A percentile compares a stretch with the other conserved stretches of the same genome.
phyloP scores from a whole-genome alignment of 495 filamentous ascomycete genomes.

The Haplographium delicatum region DNA sequence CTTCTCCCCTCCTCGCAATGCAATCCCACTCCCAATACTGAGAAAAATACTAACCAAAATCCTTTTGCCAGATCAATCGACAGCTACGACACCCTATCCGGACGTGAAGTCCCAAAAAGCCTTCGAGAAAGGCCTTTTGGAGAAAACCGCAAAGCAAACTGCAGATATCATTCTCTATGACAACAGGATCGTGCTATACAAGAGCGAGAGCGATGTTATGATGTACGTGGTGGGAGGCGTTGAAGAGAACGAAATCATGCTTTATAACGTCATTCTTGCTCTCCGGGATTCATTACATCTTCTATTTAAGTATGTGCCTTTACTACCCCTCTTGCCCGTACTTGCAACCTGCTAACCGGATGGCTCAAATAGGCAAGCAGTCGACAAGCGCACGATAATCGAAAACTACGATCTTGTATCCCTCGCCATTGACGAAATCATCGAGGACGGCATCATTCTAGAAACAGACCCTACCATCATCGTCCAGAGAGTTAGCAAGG shows the following conservation, averaged over 20 bases:
- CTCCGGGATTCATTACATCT: conserved; percentile 85
- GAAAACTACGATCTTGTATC: conserved; percentile 96
- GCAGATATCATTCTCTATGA: conserved; percentile 97
- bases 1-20: conserved; percentile 2
- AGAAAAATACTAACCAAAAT: neutral
- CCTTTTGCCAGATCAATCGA: conserved; percentile 2
- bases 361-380: conserved; percentile 60
- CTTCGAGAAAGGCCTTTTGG: conserved; percentile 92
- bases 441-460: conserved; percentile 94
- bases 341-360: too few relatives aligned
- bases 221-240: conserved; percentile 88
- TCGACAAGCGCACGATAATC: conserved; percentile 94
- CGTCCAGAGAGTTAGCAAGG: conserved; percentile 81
- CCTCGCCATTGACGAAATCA: conserved; percentile 89
- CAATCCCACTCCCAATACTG: neutral
- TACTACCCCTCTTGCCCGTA: neutral
- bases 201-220: conserved; percentile 96
- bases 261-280: conserved; percentile 89
- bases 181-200: conserved; percentile 91
- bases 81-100: conserved; percentile 68
- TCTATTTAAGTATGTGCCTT: conserved; percentile 72
- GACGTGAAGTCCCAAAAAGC: conserved; percentile 87
- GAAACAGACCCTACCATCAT: conserved; percentile 95
- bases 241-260: conserved; percentile 94
- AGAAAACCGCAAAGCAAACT: conserved; percentile 93